Evolutionary conservation across 1,284 basidiomycete genomes (phyloP).

Genomic region (Ustilago nuda): DNA sequence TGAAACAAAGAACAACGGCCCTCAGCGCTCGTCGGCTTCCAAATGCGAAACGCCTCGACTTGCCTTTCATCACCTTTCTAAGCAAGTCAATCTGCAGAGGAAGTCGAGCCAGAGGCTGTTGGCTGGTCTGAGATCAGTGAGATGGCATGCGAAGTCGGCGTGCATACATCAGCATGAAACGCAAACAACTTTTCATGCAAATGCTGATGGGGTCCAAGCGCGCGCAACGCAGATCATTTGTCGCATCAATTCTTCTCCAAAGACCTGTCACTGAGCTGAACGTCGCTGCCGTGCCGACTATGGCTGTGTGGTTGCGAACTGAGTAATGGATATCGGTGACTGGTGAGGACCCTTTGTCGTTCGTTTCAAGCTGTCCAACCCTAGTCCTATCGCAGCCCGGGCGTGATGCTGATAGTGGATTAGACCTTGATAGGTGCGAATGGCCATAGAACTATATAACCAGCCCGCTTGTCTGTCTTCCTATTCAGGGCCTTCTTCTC

Average conservation of each 20-base stretch:
- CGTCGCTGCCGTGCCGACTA: not conserved
- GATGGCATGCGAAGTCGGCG: not conserved
- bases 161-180: conserved; percentile 4
- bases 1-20: not conserved
- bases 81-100: not conserved
- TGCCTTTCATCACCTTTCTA: not conserved
- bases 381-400: not conserved
- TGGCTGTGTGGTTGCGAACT: not conserved
- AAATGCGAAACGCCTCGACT: not conserved
- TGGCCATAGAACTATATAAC: not conserved
- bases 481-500: too few relatives aligned
- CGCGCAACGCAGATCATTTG: not conserved
- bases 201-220: conserved; percentile 4
- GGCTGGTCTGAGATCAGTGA: not conserved
- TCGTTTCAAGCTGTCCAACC: not conserved
- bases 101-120: not conserved
- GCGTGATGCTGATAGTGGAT: not conserved
- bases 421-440: not conserved
- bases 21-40: not conserved
- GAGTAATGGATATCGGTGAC: not conserved
- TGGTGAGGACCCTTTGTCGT: conserved; percentile 2
- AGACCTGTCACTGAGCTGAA: conserved; percentile 2
- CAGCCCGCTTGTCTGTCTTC: too few relatives aligned
- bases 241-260: not conserved
- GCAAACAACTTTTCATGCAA: conserved; percentile 1